phyloP scores from a whole-genome alignment of 2,329 filamentous ascomycete species.

The Tolypocladium inflatum region DNA sequence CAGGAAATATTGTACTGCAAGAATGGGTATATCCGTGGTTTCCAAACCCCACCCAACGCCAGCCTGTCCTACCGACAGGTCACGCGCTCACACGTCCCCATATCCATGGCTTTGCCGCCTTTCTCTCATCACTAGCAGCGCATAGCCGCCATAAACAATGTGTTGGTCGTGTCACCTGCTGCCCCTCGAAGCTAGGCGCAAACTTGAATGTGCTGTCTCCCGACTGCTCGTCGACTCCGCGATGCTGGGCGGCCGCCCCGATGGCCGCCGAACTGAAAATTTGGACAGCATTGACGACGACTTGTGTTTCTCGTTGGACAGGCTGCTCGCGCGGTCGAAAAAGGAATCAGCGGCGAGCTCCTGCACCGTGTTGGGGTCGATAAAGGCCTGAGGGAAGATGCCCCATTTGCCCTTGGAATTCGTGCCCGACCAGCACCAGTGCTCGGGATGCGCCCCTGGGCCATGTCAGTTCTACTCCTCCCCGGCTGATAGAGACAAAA shows the following conservation, averaged over 20 bases:
- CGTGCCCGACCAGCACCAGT: constrained; percentile 48
- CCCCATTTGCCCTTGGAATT: constrained; percentile 43
- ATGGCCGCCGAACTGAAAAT: constrained; percentile 21
- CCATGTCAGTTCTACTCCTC: constrained; percentile 1
- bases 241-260: constrained; percentile 20
- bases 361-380: constrained; percentile 35
- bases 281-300: constrained; percentile 22
- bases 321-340: constrained; percentile 18
- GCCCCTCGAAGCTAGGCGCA: background rate
- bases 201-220: constrained; percentile 10
- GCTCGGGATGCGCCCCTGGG: constrained; percentile 33
- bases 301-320: constrained; percentile 25
- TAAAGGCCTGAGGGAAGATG: constrained; percentile 40
- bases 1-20: background rate
- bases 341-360: constrained; percentile 17
- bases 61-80: background rate
- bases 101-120: background rate
- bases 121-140: background rate
- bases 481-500: background rate
- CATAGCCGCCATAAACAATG: background rate
- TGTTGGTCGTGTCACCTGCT: background rate
- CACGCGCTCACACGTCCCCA: background rate
- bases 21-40: background rate
- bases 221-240: constrained; percentile 22
- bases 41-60: background rate